These are phyloP conservation scores for Thyridium curvatum DNA, from an alignment of 2,329 filamentous ascomycete genomes.

Conservation along the genomic window DNA sequence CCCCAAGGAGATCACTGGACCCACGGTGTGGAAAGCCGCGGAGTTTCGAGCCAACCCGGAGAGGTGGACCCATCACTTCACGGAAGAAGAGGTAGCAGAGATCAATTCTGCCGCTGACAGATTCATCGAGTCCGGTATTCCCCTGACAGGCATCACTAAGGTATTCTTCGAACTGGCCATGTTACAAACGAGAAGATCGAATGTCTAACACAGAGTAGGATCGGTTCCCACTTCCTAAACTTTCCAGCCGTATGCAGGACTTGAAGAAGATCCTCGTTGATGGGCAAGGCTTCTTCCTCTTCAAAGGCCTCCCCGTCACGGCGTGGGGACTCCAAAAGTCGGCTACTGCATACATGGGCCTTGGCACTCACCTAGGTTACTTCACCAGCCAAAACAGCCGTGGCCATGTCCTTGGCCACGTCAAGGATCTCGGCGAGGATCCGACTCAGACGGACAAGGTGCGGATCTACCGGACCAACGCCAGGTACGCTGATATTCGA, in stretches of 20 bases:
- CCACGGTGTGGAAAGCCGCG: slow-evolving; percentile 63
- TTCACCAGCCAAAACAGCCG: slow-evolving; percentile 74
- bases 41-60: slow-evolving; percentile 58
- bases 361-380: slow-evolving; percentile 74
- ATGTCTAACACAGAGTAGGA: too few species aligned
- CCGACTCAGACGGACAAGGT: slow-evolving; percentile 71
- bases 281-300: slow-evolving; percentile 78
- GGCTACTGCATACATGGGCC: slow-evolving; percentile 74
- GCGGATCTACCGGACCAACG: slow-evolving; percentile 77
- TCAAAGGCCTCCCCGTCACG: slow-evolving; percentile 69
- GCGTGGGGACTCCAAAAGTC: slow-evolving; percentile 71
- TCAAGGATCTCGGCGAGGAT: slow-evolving; percentile 76
- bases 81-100: slow-evolving; percentile 57
- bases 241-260: neutral
- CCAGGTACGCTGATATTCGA: too few species aligned
- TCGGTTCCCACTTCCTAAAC: too few species aligned
- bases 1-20: slow-evolving; percentile 61
- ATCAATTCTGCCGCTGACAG: slow-evolving; percentile 59
- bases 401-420: slow-evolving; percentile 75
- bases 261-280: slow-evolving; percentile 43
- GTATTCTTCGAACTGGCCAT: slow-evolving; percentile 2
- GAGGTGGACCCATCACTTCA: slow-evolving; percentile 67
- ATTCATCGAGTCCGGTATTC: slow-evolving; percentile 57
- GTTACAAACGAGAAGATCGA: too few species aligned
- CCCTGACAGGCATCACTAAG: slow-evolving; percentile 59